A percentile compares a stretch with the other conserved stretches of the same genome.
These are phyloP conservation scores for Posidonia oceanica DNA, from an alignment of 116 monocot species.

Conservation along the genomic window DNA sequence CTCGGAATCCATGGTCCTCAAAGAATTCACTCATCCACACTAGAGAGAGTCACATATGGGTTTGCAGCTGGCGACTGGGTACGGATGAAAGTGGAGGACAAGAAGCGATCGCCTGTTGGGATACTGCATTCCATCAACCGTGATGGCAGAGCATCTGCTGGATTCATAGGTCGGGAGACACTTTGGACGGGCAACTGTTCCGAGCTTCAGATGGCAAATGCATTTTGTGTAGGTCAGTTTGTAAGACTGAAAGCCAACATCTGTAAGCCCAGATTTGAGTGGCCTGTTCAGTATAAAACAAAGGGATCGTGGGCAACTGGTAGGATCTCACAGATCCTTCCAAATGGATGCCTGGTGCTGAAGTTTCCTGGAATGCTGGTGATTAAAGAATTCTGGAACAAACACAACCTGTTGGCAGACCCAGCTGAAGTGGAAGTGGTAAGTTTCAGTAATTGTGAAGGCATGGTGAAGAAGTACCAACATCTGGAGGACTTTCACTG, in stretches of 20 bases:
- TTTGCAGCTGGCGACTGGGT: constrained; percentile 83
- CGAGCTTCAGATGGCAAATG: constrained; percentile 68
- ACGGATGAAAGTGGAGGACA: constrained; percentile 23
- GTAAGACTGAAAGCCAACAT: constrained; percentile 44
- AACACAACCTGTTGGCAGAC: constrained; percentile 33
- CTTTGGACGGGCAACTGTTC: constrained; percentile 51
- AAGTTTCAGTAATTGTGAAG: constrained; percentile 62
- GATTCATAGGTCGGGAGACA: constrained; percentile 50
- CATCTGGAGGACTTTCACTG: constrained; percentile 94
- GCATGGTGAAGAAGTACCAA: constrained; percentile 66
- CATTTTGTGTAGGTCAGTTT: constrained; percentile 65
- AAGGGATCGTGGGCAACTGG: constrained; percentile 49
- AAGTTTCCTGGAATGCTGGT: constrained; percentile 61
- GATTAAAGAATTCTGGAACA: constrained; percentile 19
- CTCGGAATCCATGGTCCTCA: constrained; percentile 60
- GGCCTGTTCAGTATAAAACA: constrained; percentile 28
- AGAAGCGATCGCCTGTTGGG: constrained; percentile 48
- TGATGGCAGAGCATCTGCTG: constrained; percentile 46
- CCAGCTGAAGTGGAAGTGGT: constrained; percentile 70
- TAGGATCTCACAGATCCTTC: constrained; percentile 36
- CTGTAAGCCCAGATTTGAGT: constrained; percentile 45
- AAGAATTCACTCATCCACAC: constrained; percentile 41
- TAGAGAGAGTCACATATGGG: constrained; percentile 63
- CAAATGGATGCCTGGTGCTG: constrained; percentile 79
- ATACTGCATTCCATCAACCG: constrained; percentile 68